These are phyloP conservation scores for Teunomyces stri DNA, from an alignment of 805 yeast genomes.

Conservation along the genomic window DNA sequence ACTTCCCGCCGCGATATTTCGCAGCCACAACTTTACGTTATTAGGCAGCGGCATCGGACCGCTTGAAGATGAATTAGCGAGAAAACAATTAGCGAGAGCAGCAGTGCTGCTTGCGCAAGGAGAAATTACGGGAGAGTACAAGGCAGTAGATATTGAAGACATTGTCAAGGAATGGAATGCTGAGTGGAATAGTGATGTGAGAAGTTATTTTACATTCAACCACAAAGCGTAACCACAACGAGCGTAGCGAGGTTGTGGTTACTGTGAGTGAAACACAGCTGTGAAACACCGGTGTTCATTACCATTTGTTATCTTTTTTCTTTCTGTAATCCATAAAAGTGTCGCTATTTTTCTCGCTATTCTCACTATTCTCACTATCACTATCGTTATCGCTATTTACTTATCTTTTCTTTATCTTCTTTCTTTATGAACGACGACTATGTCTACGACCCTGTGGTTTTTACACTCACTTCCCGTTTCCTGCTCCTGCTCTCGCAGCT, in stretches of 20 bases:
- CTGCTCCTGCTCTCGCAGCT: constrained; percentile 27
- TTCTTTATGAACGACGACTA: background rate
- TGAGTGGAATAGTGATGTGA: constrained; percentile 4
- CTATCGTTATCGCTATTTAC: too few species aligned
- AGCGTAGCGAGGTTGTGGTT: too few species aligned
- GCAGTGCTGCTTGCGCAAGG: constrained; percentile 7
- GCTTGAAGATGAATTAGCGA: background rate
- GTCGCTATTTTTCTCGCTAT: too few species aligned
- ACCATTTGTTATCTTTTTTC: too few species aligned
- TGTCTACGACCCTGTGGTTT: constrained; percentile 20
- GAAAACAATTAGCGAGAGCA: background rate
- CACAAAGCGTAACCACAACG: too few species aligned
- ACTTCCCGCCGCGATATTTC: constrained; percentile 6
- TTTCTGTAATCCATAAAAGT: too few species aligned
- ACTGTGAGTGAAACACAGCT: too few species aligned
- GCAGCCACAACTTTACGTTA: constrained; percentile 9
- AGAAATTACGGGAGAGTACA: background rate
- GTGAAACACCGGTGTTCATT: too few species aligned
- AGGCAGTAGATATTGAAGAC: constrained; percentile 6
- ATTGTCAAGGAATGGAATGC: constrained; percentile 8
- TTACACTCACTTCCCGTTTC: constrained; percentile 8
- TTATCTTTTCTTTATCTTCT: background rate
- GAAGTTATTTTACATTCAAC: constrained; percentile 7
- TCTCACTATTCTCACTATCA: background rate
- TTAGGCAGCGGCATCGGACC: constrained; percentile 13